Conservation (phyloP, 257 asterid genomes). For the Solanum chilense region DNA sequence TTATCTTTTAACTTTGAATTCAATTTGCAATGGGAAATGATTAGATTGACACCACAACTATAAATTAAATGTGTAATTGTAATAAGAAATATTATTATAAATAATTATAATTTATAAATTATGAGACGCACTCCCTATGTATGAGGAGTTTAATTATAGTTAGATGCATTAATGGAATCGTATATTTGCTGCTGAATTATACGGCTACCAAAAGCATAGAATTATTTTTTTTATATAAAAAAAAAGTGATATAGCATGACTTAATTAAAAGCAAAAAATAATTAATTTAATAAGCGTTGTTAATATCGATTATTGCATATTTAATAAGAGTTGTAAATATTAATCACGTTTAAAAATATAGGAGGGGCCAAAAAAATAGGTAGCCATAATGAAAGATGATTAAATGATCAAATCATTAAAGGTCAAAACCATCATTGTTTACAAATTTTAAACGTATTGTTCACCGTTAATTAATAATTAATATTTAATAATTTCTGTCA, state of each 20-base stretch:
- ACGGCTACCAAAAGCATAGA: background rate
- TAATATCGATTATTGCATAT: background rate
- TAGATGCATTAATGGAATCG: background rate
- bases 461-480: background rate
- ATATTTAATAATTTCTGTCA: background rate
- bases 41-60: background rate
- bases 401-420: constrained; percentile 16
- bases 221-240: no score
- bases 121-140: background rate
- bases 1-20: background rate
- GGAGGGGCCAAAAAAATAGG: background rate
- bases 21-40: background rate
- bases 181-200: background rate
- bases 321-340: background rate
- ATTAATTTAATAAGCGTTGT: background rate
- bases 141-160: background rate
- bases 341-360: background rate
- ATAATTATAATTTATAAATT: background rate
- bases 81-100: no score
- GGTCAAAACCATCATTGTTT: background rate
- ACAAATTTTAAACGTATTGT: background rate
- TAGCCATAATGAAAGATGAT: constrained; percentile 21
- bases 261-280: background rate
- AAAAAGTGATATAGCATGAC: background rate
- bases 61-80: background rate